These are phyloP conservation scores for Xylaria sp. DNA, from an alignment of 2,329 filamentous ascomycete genomes.

Conservation along the genomic window DNA sequence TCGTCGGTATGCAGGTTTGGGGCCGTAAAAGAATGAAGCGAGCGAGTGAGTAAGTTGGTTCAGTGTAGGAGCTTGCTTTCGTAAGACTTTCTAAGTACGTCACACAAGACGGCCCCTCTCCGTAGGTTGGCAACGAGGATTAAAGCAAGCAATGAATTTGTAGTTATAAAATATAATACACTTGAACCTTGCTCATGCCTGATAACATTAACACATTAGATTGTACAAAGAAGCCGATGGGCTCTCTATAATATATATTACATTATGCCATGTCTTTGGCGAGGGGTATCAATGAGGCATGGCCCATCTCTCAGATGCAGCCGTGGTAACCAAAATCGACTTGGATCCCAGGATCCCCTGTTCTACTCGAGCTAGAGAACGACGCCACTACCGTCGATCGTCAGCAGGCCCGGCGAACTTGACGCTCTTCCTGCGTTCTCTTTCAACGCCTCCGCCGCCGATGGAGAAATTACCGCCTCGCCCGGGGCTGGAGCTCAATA, in stretches of 20 bases:
- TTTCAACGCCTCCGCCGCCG: conserved; percentile 51
- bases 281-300: conserved; percentile 5
- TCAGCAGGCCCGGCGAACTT: conserved; percentile 65
- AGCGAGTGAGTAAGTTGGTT: too few species aligned
- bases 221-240: conserved; percentile 13
- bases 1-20: conserved; percentile 29
- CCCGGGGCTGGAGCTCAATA: conserved; percentile 65
- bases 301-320: neutral
- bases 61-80: too few species aligned
- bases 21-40: too few species aligned
- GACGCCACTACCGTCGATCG: conserved; percentile 46
- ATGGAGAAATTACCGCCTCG: conserved; percentile 37
- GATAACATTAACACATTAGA: conserved; percentile 20
- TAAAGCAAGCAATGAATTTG: neutral
- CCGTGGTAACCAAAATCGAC: conserved; percentile 4
- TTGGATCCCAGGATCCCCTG: neutral
- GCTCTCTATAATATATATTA: conserved; percentile 7
- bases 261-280: conserved; percentile 5
- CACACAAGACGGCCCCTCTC: neutral
- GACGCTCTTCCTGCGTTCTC: conserved; percentile 72
- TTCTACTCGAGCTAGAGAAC: neutral
- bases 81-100: too few species aligned
- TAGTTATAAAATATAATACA: neutral
- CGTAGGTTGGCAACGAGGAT: neutral
- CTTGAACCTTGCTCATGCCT: neutral